Evolutionary conservation across 1,139 yeast species (phyloP), one percentile per base, ranked within the genome.

Genomic region (Geotrichum histeridarum): DNA sequence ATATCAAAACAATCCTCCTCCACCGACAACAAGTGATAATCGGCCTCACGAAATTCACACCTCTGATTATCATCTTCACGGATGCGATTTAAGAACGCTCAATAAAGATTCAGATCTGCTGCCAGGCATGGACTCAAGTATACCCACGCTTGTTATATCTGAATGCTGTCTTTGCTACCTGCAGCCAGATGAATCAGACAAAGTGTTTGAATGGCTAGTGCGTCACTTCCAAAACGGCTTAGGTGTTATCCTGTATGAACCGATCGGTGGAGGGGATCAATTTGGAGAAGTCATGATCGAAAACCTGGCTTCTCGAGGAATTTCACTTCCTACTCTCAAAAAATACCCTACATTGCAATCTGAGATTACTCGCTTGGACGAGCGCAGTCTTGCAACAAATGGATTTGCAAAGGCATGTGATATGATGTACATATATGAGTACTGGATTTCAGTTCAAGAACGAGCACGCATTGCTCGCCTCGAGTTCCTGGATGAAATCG

Each of bases 81-180:
- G 84, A 0, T 58, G 70, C 12, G 94, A 86, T 65, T 69, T 86
- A 47, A 72, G 91, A 11, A 51, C 58, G 2, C 50, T 70, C 11
- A 52, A 39, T 9, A 54, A 50, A 2, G 48, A 46, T 2, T 48
- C 58, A 12, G 48, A 54, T 1, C 43, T 60, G 1, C 59, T 67
- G 11, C 50, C 54, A 1, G 69, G 67, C 4, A 61, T 83, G 37
- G 76, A 77, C 54, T 48, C 66, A 1, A 50, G 64, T 0, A 49
- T 71, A 1, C 94, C 95, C 0, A 89, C 97, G 0, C 66, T 93
- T 8, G 71, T 91, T 1, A 71, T 93, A 31, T 84, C 95, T 55
- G 99, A 93, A 69, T 93, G 98, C 70, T 91, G 91, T 49, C 73
- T 93, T 35, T 93, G 98, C 67, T 93, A 93, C 65, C 68, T 88